phyloP scores from a whole-genome alignment of 2,329 filamentous ascomycete genomes.

The Penicillium decumbens region DNA sequence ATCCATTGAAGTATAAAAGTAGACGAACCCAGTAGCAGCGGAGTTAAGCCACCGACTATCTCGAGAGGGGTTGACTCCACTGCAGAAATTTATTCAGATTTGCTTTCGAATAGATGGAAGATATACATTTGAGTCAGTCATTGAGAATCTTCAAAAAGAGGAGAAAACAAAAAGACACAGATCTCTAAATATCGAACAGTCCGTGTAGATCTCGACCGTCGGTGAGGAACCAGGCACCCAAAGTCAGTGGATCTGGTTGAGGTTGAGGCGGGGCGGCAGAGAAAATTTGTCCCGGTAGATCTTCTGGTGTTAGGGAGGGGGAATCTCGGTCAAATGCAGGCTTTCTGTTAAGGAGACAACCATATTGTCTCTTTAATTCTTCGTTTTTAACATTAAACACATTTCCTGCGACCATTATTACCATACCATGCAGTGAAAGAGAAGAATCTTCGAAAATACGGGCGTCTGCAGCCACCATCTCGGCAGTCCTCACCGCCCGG shows the following conservation, averaged over 20 bases:
- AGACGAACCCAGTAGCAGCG: constrained; percentile 10
- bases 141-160: too few species aligned
- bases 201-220: constrained; percentile 16
- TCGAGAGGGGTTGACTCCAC: constrained; percentile 17
- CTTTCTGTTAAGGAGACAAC: background rate
- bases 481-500: constrained; percentile 25
- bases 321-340: background rate
- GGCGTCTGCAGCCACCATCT: constrained; percentile 23
- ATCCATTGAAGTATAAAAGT: background rate
- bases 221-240: constrained; percentile 21
- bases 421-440: background rate
- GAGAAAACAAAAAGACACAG: background rate
- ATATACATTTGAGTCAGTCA: background rate
- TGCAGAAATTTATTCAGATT: background rate
- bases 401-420: background rate
- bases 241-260: constrained; percentile 20
- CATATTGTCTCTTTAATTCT: background rate
- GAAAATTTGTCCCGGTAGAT: constrained; percentile 27
- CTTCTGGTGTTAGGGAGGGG: constrained; percentile 8
- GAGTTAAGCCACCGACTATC: constrained; percentile 13
- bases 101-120: background rate
- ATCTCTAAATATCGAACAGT: background rate
- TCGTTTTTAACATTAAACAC: background rate
- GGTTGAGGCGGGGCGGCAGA: constrained; percentile 25
- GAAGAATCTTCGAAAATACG: constrained; percentile 14